Conservation (phyloP, 1,284 basidiomycete species). For the Lentinus polychrous region DNA sequence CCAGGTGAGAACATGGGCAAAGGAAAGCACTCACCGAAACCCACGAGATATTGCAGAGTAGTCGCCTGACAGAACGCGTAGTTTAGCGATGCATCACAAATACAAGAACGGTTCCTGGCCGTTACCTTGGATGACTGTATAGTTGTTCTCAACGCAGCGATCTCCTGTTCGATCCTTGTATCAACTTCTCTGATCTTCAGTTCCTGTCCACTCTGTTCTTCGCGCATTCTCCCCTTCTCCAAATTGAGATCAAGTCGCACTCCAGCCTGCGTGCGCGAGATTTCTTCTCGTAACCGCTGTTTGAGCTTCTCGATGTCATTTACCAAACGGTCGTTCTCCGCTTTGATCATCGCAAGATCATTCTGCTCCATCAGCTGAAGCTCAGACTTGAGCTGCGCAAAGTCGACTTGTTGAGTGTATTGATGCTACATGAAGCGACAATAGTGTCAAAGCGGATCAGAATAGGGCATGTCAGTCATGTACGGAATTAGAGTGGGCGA, state of each 20-base stretch:
- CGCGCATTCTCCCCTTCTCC: constrained; percentile 94
- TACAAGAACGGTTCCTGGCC: neutral
- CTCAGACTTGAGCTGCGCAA: constrained; percentile 94
- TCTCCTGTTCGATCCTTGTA: constrained; percentile 95
- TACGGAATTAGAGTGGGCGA: neutral
- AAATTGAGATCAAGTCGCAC: constrained; percentile 94
- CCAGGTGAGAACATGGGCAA: neutral
- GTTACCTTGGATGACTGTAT: constrained; percentile 88
- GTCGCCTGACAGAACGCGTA: constrained; percentile 36
- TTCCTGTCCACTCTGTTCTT: constrained; percentile 90
- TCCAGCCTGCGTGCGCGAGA: constrained; percentile 88
- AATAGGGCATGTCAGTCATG: no score
- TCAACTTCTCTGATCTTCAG: constrained; percentile 98
- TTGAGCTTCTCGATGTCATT: constrained; percentile 95
- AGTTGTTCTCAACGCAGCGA: constrained; percentile 82
- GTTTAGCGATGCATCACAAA: constrained; percentile 27
- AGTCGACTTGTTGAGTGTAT: constrained; percentile 96
- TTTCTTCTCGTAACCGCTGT: constrained; percentile 87
- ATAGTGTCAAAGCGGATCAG: no score
- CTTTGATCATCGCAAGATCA: constrained; percentile 92
- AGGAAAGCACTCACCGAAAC: constrained; percentile 54
- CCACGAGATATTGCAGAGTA: constrained; percentile 77
- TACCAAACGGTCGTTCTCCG: constrained; percentile 89
- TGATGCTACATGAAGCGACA: constrained; percentile 53
- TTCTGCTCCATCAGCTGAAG: constrained; percentile 97